phyloP scores from a whole-genome alignment of 331 rosid species.

The Prunus yedoensis region DNA sequence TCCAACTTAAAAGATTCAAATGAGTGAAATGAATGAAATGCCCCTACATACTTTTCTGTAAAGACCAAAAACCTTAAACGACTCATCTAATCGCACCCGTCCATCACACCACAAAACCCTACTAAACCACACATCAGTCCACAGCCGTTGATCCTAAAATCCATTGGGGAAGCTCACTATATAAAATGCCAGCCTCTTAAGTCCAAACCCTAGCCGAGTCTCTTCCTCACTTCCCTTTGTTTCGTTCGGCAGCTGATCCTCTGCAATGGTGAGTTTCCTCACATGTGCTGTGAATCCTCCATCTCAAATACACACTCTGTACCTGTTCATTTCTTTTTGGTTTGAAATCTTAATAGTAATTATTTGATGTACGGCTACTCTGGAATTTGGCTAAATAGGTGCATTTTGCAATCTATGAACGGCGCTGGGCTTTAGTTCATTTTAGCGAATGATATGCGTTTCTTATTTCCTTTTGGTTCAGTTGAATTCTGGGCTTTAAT shows the following conservation, averaged over 20 bases:
- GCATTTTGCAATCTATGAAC: too few species aligned
- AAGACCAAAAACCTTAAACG: not conserved
- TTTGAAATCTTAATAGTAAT: not conserved
- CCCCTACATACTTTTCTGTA: not conserved
- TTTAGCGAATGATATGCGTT: too few species aligned
- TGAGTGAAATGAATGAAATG: not conserved
- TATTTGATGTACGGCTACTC: too few species aligned
- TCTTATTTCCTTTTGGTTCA: too few species aligned
- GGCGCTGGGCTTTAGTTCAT: too few species aligned
- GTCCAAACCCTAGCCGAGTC: not conserved
- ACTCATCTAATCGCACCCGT: not conserved
- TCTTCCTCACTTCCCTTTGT: not conserved
- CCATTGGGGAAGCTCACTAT: not conserved
- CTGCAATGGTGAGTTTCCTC: constrained; percentile 15
- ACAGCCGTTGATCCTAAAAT: constrained; percentile 18
- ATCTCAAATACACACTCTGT: too few species aligned
- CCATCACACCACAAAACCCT: not conserved
- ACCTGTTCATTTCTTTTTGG: not conserved
- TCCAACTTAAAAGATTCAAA: not conserved
- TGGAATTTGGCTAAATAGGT: too few species aligned
- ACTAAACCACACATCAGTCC: not conserved
- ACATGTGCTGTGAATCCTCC: not conserved
- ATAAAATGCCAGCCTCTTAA: not conserved
- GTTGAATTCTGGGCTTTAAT: not conserved
- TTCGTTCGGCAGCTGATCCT: constrained; percentile 1